Conservation (phyloP, 306 rosid species). For the Quillaja saponaria region DNA sequence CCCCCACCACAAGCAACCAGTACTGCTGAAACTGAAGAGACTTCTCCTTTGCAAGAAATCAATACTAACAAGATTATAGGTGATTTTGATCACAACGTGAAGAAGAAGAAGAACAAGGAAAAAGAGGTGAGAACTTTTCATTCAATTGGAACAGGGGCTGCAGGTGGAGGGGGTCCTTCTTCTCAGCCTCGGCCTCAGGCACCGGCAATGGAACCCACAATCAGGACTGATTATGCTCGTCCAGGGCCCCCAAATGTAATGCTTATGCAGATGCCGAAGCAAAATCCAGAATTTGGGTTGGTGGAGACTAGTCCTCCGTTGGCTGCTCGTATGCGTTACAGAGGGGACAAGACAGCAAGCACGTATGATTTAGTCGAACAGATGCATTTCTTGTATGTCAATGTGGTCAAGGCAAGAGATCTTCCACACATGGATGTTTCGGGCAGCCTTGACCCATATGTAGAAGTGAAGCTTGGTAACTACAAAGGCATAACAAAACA, state of each 20-base stretch:
- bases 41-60: conserved; percentile 70
- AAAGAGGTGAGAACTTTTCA: conserved; percentile 77
- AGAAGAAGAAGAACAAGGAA: conserved; percentile 57
- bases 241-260: conserved; percentile 61
- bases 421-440: conserved; percentile 82
- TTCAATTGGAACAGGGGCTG: conserved; percentile 58
- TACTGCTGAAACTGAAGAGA: conserved; percentile 24
- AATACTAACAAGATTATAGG: conserved; percentile 41
- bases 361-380: conserved; percentile 87
- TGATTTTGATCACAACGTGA: conserved; percentile 34
- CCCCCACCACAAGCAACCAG: conserved; percentile 21
- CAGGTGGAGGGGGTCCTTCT: conserved; percentile 20
- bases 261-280: conserved; percentile 66
- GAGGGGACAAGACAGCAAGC: conserved; percentile 42
- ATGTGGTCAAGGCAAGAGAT: conserved; percentile 91
- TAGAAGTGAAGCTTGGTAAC: conserved; percentile 82
- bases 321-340: conserved; percentile 65
- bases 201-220: conserved; percentile 23
- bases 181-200: conserved; percentile 32
- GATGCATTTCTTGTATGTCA: conserved; percentile 73
- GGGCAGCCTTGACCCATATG: conserved; percentile 92
- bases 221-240: conserved; percentile 63
- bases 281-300: conserved; percentile 72
- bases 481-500: conserved; percentile 67
- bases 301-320: conserved; percentile 79